Evolutionary conservation across 768 basidiomycete species (phyloP).

Genomic region (Boletus huronensis): DNA sequence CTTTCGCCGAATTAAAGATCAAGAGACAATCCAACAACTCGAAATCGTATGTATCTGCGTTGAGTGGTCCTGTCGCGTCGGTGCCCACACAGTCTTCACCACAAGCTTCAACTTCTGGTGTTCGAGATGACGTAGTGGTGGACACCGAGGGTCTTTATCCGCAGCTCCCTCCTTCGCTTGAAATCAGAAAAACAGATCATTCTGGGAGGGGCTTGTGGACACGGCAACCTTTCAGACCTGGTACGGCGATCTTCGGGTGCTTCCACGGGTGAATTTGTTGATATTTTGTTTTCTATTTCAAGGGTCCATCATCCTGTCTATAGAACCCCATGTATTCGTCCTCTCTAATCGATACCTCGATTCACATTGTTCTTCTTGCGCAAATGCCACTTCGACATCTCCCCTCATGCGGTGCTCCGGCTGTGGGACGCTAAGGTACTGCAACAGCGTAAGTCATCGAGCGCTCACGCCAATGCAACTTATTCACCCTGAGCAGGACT

Average conservation of each 20-base stretch:
- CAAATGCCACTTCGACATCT: constrained; percentile 33
- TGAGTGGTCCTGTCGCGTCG: constrained; percentile 21
- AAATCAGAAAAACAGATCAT: constrained; percentile 34
- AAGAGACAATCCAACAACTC: constrained; percentile 29
- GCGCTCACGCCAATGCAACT: background rate
- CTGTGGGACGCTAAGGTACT: constrained; percentile 74
- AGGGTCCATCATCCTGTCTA: constrained; percentile 61
- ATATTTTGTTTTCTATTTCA: background rate
- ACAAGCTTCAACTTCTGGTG: constrained; percentile 13
- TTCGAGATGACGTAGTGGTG: background rate
- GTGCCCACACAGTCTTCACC: constrained; percentile 24
- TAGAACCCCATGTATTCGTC: constrained; percentile 57
- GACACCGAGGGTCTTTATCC: constrained; percentile 19
- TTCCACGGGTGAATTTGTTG: background rate
- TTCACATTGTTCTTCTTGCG: constrained; percentile 69
- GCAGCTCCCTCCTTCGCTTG: constrained; percentile 39
- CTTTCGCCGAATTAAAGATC: constrained; percentile 33
- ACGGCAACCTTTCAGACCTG: constrained; percentile 33
- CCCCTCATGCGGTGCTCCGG: constrained; percentile 67
- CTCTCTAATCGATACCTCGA: constrained; percentile 63
- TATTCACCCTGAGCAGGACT: constrained; percentile 39
- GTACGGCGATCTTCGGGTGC: constrained; percentile 24
- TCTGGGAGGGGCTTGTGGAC: constrained; percentile 49
- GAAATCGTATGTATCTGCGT: constrained; percentile 36
- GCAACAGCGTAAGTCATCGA: constrained; percentile 53